Conservation (phyloP, 805 yeast genomes). For the Vanderwaltozyma yarrowii region DNA sequence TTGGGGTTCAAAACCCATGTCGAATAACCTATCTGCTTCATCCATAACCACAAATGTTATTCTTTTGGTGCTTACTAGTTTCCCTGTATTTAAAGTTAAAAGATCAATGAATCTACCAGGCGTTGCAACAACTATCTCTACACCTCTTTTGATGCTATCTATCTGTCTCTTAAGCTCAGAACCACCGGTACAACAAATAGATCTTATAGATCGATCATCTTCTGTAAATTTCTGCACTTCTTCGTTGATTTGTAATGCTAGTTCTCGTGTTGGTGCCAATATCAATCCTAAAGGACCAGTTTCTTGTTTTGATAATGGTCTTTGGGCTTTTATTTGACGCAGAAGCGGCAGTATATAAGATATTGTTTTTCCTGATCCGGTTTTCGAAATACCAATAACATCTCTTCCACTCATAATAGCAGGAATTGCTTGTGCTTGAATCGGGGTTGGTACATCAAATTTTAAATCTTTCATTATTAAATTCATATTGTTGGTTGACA, state of each 20-base stretch:
- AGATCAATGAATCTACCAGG: conserved; percentile 93
- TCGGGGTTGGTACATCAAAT: conserved; percentile 66
- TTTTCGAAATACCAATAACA: conserved; percentile 87
- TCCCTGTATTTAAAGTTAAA: conserved; percentile 71
- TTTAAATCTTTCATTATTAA: conserved; percentile 40
- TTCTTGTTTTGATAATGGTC: conserved; percentile 36
- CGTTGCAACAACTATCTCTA: conserved; percentile 79
- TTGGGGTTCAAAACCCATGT: conserved; percentile 95
- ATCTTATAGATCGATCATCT: conserved; percentile 24
- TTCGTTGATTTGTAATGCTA: conserved; percentile 72
- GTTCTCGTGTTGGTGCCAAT: conserved; percentile 85
- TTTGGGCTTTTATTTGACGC: conserved; percentile 72
- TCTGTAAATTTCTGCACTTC: conserved; percentile 47
- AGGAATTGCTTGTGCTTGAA: conserved; percentile 87
- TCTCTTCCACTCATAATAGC: conserved; percentile 85
- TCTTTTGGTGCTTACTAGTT: conserved; percentile 50
- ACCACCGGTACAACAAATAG: conserved; percentile 87
- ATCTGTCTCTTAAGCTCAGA: conserved; percentile 75
- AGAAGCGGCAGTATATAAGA: conserved; percentile 79
- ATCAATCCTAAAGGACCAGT: conserved; percentile 73
- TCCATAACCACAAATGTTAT: conserved; percentile 82
- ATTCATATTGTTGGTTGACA: conserved; percentile 48
- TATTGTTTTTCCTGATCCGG: conserved; percentile 94
- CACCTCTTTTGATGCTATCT: conserved; percentile 64
- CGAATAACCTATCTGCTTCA: conserved; percentile 96